phyloP scores from a whole-genome alignment of 352 stramenopile species.

The Pythium sukuiense region DNA sequence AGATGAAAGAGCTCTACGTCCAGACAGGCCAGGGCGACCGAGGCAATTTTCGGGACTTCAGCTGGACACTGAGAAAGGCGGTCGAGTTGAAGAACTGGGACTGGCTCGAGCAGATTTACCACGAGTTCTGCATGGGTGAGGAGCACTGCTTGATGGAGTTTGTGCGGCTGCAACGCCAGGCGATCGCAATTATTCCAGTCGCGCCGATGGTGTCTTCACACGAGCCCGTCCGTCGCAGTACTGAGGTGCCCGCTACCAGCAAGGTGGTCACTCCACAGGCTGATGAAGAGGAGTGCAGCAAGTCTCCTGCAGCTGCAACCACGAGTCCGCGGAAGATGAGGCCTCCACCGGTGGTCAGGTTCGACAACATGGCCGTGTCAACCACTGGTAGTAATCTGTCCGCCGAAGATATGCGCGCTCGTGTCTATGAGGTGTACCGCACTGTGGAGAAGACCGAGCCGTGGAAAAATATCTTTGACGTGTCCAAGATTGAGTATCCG shows the following conservation, averaged over 20 bases:
- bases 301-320: too few relatives aligned
- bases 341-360: too few relatives aligned
- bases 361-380: too few relatives aligned
- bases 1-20: neutral
- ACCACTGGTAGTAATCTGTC: too few relatives aligned
- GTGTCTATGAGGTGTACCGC: neutral
- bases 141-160: slow-evolving; percentile 9
- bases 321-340: too few relatives aligned
- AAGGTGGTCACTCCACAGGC: too few relatives aligned
- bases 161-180: slow-evolving; percentile 11
- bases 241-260: too few relatives aligned
- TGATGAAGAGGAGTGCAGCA: too few relatives aligned
- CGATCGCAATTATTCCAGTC: slow-evolving; percentile 14
- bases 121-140: slow-evolving; percentile 16
- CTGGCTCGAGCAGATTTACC: slow-evolving; percentile 18
- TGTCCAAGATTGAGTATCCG: slow-evolving; percentile 17
- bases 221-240: neutral
- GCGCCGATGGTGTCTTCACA: neutral
- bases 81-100: slow-evolving; percentile 23
- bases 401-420: neutral
- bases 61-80: neutral
- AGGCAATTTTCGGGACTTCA: too few relatives aligned
- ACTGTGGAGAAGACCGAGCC: slow-evolving; percentile 8
- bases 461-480: slow-evolving; percentile 19
- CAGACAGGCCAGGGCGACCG: neutral